Conservation (phyloP, 345 rosid genomes). For the Hirschfeldia incana region DNA sequence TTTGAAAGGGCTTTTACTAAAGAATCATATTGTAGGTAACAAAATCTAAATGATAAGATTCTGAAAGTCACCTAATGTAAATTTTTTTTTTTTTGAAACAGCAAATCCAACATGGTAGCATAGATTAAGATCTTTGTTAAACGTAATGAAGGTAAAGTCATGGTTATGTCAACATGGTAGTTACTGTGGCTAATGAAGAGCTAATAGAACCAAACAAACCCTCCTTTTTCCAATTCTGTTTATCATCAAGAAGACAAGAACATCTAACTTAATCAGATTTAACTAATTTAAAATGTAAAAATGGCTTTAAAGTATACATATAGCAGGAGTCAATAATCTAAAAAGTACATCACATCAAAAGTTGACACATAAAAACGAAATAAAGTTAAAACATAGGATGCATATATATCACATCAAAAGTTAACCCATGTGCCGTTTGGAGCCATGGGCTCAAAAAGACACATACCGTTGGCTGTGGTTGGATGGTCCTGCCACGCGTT, state of each 20-base stretch:
- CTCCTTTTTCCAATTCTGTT: background rate
- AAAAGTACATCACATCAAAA: slow-evolving; percentile 24
- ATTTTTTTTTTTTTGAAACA: background rate
- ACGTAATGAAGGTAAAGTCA: background rate
- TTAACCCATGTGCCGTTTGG: slow-evolving; percentile 35
- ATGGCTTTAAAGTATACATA: slow-evolving; percentile 12
- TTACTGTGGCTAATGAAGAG: background rate
- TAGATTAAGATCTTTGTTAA: background rate
- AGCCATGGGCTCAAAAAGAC: slow-evolving; percentile 33
- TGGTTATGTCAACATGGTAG: background rate
- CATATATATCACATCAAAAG: slow-evolving; percentile 34
- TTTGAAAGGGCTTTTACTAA: background rate
- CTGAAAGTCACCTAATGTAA: background rate
- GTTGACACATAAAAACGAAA: slow-evolving; percentile 34
- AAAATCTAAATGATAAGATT: background rate
- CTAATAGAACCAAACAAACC: background rate
- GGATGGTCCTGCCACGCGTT: slow-evolving; percentile 60
- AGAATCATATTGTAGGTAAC: background rate
- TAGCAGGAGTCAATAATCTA: slow-evolving; percentile 33
- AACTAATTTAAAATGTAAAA: background rate
- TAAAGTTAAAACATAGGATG: slow-evolving; percentile 32
- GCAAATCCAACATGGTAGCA: background rate
- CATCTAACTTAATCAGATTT: slow-evolving; percentile 17
- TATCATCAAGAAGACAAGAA: slow-evolving; percentile 21
- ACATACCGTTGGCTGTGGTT: slow-evolving; percentile 32